A percentile compares a stretch with the other conserved stretches of the same genome.
Conservation (phyloP, 306 rosid genomes). For the Erythrophleum fordii region DNA sequence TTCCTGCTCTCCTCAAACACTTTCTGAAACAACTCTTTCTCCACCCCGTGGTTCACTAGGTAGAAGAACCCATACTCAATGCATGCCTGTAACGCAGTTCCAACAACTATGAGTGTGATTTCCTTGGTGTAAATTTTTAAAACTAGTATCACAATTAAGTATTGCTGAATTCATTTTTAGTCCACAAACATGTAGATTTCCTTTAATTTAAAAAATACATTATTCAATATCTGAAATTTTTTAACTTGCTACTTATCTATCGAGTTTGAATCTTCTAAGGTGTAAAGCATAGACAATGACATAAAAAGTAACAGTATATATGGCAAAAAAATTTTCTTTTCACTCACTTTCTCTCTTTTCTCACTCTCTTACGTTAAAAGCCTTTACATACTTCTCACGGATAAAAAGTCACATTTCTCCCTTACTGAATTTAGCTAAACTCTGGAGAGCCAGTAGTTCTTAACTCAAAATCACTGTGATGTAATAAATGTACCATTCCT, state of each 20-base stretch:
- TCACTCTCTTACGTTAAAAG: too few relatives aligned
- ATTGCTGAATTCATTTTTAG: conserved; percentile 4
- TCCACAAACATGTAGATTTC: not conserved
- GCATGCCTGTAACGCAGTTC: conserved; percentile 59
- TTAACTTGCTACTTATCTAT: not conserved
- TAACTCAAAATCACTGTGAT: too few relatives aligned
- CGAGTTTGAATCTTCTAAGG: too few relatives aligned
- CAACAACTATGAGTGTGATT: not conserved
- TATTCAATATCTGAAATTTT: not conserved
- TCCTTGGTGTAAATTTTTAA: not conserved
- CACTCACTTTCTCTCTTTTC: too few relatives aligned
- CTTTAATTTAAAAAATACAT: not conserved
- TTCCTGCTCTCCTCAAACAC: conserved; percentile 57
- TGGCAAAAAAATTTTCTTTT: too few relatives aligned
- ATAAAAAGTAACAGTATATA: too few relatives aligned
- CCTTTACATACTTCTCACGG: too few relatives aligned
- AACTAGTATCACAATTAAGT: not conserved
- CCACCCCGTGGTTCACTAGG: conserved; percentile 83
- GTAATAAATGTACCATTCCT: too few relatives aligned
- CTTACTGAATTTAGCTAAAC: not conserved
- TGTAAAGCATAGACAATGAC: too few relatives aligned
- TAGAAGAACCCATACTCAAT: conserved; percentile 80
- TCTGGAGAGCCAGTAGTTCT: not conserved
- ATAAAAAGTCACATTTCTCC: too few relatives aligned
- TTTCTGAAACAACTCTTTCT: conserved; percentile 44